A percentile compares a stretch with the other conserved stretches of the same genome.
Conservation (phyloP, 768 basidiomycete species). For the Boletus huronensis region DNA sequence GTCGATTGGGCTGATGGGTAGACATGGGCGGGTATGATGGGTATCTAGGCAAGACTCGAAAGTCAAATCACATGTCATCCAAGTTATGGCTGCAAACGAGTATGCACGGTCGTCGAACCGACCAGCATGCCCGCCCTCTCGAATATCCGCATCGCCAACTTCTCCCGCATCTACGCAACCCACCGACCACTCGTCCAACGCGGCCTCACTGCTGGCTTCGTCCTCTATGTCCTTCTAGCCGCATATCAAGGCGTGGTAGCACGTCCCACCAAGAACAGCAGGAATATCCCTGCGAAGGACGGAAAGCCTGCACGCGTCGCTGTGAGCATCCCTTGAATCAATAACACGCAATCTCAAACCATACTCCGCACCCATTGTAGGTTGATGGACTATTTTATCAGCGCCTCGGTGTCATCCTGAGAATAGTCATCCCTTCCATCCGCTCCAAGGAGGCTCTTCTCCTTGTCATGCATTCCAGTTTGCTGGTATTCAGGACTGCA, state of each 20-base stretch:
- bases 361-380: conserved; percentile 33
- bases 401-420: conserved; percentile 69
- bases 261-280: conserved; percentile 30
- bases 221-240: conserved; percentile 63
- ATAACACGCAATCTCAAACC: not conserved
- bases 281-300: conserved; percentile 21
- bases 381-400: conserved; percentile 92
- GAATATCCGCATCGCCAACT: conserved; percentile 39
- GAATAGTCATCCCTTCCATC: conserved; percentile 84
- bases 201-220: conserved; percentile 62
- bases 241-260: conserved; percentile 59
- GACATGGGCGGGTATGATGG: conserved; percentile 8
- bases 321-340: conserved; percentile 39
- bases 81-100: not conserved
- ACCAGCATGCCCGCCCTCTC: conserved; percentile 29
- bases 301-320: conserved; percentile 61
- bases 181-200: conserved; percentile 75
- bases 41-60: not conserved
- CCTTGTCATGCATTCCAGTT: conserved; percentile 81
- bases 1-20: not conserved
- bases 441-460: conserved; percentile 86
- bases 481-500: conserved; percentile 86
- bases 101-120: not conserved
- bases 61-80: conserved; percentile 11
- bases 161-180: conserved; percentile 51